A percentile compares a stretch with the other conserved stretches of the same genome.
These are phyloP conservation scores for Syzygium jambos DNA, from an alignment of 345 rosid genomes.

Conservation along the genomic window DNA sequence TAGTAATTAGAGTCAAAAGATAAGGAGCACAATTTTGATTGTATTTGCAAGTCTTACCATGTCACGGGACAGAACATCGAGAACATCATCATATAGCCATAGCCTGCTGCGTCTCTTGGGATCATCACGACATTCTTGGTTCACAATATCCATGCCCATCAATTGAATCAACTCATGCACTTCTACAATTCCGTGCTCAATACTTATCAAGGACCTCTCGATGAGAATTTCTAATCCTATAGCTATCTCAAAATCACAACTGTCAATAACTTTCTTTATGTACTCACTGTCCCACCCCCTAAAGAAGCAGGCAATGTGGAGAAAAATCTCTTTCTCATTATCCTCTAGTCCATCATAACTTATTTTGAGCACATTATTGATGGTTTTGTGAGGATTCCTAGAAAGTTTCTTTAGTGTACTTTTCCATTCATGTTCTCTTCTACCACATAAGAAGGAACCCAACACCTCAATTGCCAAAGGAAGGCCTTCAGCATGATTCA, in stretches of 20 bases:
- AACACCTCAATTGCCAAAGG: background rate
- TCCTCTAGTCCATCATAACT: background rate
- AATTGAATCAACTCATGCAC: background rate
- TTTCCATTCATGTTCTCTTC: background rate
- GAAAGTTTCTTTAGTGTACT: background rate
- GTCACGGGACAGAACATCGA: accelerated
- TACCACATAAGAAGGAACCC: background rate
- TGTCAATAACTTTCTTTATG: too few species aligned
- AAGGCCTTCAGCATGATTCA: accelerated
- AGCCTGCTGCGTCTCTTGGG: accelerated
- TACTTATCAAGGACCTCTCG: background rate
- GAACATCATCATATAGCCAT: background rate
- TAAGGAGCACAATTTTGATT: too few species aligned
- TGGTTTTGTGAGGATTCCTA: background rate
- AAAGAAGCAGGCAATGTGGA: accelerated
- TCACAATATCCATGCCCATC: background rate
- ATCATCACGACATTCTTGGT: background rate
- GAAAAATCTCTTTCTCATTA: background rate
- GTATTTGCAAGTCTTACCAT: accelerated
- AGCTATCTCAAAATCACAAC: accelerated
- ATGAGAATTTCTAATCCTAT: accelerated
- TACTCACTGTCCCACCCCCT: accelerated
- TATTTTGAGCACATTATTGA: background rate
- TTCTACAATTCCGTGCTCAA: accelerated
- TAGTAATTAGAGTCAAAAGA: too few species aligned